A percentile compares a stretch with the other conserved stretches of the same genome.
phyloP scores from a whole-genome alignment of 495 filamentous ascomycete species.

The Daldinia decipiens region DNA sequence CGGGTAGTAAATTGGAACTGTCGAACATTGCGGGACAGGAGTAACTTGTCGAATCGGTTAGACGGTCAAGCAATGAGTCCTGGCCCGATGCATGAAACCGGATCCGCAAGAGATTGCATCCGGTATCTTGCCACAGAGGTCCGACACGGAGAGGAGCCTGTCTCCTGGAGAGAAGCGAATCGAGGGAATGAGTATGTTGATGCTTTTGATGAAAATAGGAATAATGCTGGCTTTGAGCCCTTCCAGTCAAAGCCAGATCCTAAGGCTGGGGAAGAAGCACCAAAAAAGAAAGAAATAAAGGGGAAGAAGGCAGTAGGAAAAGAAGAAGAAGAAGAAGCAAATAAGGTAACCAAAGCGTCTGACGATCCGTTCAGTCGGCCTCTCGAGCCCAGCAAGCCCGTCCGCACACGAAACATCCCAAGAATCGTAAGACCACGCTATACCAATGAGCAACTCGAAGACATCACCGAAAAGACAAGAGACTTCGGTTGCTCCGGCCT shows the following conservation, averaged over 20 bases:
- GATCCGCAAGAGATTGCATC: neutral
- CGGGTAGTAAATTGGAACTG: neutral
- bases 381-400: no score
- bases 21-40: neutral
- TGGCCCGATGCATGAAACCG: neutral
- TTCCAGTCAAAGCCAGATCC: neutral
- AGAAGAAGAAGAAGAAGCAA: neutral
- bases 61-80: neutral
- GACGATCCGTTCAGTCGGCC: neutral
- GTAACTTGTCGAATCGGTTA: neutral
- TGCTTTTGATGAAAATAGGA: slow-evolving; percentile 10
- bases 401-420: slow-evolving; percentile 3
- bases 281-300: neutral
- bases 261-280: neutral
- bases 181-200: neutral
- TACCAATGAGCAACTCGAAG: slow-evolving; percentile 7
- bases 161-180: slow-evolving; percentile 19
- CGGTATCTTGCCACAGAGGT: slow-evolving; percentile 15
- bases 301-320: neutral
- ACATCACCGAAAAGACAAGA: neutral
- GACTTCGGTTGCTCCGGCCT: neutral
- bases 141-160: slow-evolving; percentile 22
- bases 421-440: neutral
- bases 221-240: slow-evolving; percentile 8
- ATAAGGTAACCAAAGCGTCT: neutral